phyloP scores from a whole-genome alignment of 768 basidiomycete species.

The Xerocomellus dryophilus region DNA sequence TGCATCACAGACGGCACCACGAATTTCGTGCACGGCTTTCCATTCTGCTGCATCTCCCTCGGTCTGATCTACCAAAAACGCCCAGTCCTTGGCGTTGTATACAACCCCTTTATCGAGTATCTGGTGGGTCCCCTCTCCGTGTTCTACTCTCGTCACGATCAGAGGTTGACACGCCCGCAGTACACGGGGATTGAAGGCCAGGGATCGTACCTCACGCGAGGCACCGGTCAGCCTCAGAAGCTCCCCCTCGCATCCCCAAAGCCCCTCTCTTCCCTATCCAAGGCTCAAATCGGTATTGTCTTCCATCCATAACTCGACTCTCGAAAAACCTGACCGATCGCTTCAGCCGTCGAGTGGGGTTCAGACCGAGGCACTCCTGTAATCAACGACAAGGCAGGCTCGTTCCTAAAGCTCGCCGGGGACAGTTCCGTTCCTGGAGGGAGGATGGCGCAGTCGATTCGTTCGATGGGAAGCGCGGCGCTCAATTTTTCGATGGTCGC shows the following conservation, averaged over 20 bases:
- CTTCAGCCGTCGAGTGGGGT: slow-evolving; percentile 81
- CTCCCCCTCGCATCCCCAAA: slow-evolving; percentile 68
- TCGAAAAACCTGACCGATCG: slow-evolving; percentile 5
- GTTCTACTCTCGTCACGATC: background rate
- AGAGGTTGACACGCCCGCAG: slow-evolving; percentile 28
- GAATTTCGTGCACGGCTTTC: slow-evolving; percentile 84
- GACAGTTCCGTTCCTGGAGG: slow-evolving; percentile 66
- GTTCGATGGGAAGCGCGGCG: slow-evolving; percentile 82
- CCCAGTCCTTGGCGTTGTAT: slow-evolving; percentile 88
- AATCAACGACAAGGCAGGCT: slow-evolving; percentile 56
- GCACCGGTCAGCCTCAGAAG: slow-evolving; percentile 42
- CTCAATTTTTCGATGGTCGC: slow-evolving; percentile 83
- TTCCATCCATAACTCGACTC: background rate
- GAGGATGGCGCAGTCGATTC: slow-evolving; percentile 79
- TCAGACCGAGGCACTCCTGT: slow-evolving; percentile 60
- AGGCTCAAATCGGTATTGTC: slow-evolving; percentile 61
- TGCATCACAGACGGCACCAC: slow-evolving; percentile 70
- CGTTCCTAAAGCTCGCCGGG: slow-evolving; percentile 74
- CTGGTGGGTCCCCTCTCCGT: slow-evolving; percentile 42
- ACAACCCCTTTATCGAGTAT: slow-evolving; percentile 87
- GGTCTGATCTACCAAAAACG: slow-evolving; percentile 80
- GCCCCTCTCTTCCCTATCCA: slow-evolving; percentile 63
- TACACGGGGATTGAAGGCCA: slow-evolving; percentile 78
- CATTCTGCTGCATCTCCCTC: slow-evolving; percentile 86
- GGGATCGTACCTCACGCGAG: slow-evolving; percentile 71